phyloP scores from a whole-genome alignment of 257 asterid species.

The Primulina huaijiensis region DNA sequence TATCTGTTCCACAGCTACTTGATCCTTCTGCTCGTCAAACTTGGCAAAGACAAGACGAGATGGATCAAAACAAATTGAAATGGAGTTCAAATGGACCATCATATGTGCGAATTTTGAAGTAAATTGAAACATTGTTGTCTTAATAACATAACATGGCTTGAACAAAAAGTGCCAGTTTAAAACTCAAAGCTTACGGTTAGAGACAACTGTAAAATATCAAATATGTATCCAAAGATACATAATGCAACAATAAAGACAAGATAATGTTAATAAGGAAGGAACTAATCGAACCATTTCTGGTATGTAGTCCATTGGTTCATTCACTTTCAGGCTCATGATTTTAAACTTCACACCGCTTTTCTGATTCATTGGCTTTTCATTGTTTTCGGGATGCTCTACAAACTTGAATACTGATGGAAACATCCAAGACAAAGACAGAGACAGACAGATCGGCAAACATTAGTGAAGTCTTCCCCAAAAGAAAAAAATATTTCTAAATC shows the following conservation, averaged over 20 bases:
- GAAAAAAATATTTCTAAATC: background rate
- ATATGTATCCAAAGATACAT: background rate
- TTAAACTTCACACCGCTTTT: slow-evolving; percentile 89
- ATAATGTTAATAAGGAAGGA: slow-evolving; percentile 13
- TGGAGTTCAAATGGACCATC: slow-evolving; percentile 7
- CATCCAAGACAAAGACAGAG: slow-evolving; percentile 26
- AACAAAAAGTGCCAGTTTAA: background rate
- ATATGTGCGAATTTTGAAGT: background rate
- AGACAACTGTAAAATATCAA: background rate
- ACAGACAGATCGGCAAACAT: background rate
- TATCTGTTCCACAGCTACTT: slow-evolving; percentile 64
- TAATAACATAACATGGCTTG: slow-evolving; percentile 1
- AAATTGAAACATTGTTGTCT: background rate
- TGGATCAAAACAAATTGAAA: slow-evolving; percentile 24
- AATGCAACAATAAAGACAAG: slow-evolving; percentile 1
- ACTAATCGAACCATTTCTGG: slow-evolving; percentile 75
- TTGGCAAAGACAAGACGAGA: slow-evolving; percentile 31
- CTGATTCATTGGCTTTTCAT: slow-evolving; percentile 87
- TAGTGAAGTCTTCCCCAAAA: slow-evolving; percentile 11
- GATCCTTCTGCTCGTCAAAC: slow-evolving; percentile 81
- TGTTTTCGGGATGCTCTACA: slow-evolving; percentile 88
- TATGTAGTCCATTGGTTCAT: slow-evolving; percentile 76
- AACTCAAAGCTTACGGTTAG: background rate
- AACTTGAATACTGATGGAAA: slow-evolving; percentile 81
- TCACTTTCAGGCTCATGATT: slow-evolving; percentile 93